Conservation (phyloP, 2,329 filamentous ascomycete genomes). For the Anthostomella pinea region DNA sequence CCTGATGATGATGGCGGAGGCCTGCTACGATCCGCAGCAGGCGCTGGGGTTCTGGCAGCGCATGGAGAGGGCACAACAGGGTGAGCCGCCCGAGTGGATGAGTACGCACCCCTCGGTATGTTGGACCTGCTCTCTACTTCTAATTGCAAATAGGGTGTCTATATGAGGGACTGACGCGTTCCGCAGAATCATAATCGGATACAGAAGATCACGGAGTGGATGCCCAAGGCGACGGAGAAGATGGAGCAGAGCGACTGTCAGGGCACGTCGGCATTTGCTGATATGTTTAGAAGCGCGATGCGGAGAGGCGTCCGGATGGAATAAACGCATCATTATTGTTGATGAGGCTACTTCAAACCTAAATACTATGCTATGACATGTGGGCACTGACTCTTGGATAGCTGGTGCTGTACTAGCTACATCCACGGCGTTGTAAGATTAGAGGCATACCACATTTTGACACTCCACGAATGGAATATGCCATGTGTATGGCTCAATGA, state of each 20-base stretch:
- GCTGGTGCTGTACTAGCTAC: no score
- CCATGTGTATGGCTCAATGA: no score
- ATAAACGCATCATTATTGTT: constrained; percentile 11
- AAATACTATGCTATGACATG: no score
- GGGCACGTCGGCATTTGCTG: constrained; percentile 50
- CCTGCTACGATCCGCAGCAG: constrained; percentile 69
- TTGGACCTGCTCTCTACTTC: constrained; percentile 15
- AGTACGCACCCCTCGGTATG: constrained; percentile 72
- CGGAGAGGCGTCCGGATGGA: constrained; percentile 34
- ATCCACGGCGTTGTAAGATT: no score
- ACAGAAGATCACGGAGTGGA: constrained; percentile 62
- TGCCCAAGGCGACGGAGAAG: constrained; percentile 56
- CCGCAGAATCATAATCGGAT: constrained; percentile 58
- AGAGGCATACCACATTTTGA: no score
- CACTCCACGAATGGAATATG: no score
- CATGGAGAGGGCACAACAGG: constrained; percentile 53
- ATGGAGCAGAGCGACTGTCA: constrained; percentile 52
- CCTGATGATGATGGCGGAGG: constrained; percentile 78
- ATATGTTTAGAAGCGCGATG: constrained; percentile 49
- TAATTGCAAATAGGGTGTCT: no score
- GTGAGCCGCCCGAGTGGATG: constrained; percentile 64
- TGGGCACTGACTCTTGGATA: no score
- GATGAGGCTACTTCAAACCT: no score
- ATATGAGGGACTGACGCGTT: no score
- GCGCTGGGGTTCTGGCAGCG: constrained; percentile 65